These are phyloP conservation scores for Penicillium carneum DNA, from an alignment of 2,329 filamentous ascomycete species.

Conservation along the genomic window DNA sequence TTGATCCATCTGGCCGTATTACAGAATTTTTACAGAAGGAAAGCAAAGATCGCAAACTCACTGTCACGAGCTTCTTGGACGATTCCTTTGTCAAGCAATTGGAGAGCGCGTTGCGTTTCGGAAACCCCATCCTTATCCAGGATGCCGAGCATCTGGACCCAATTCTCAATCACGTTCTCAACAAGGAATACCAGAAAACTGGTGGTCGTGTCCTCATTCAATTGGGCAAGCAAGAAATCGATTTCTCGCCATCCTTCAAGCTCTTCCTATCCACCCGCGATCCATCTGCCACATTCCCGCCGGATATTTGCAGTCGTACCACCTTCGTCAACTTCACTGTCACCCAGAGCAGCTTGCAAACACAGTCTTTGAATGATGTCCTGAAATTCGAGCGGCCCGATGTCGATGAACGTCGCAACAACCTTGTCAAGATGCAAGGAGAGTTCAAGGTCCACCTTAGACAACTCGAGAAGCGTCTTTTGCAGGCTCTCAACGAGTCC, in stretches of 20 bases:
- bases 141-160: constrained; percentile 97
- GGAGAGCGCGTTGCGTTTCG: constrained; percentile 94
- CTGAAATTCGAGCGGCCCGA: constrained; percentile 97
- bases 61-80: constrained; percentile 96
- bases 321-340: constrained; percentile 99
- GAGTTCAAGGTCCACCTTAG: constrained; percentile 99
- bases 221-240: constrained; percentile 97
- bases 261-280: constrained; percentile 94
- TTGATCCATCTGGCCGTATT: constrained; percentile 92
- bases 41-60: constrained; percentile 89
- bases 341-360: constrained; percentile 97
- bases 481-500: constrained; percentile 96
- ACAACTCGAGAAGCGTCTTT: constrained; percentile 88
- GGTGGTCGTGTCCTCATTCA: constrained; percentile 97
- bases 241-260: constrained; percentile 96
- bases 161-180: constrained; percentile 96
- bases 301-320: constrained; percentile 95
- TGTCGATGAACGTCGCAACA: constrained; percentile 92
- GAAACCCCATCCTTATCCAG: constrained; percentile 97
- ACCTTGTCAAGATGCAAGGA: constrained; percentile 97
- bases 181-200: constrained; percentile 99
- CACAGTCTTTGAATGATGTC: constrained; percentile 95
- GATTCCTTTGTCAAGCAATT: constrained; percentile 98
- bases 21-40: constrained; percentile 95
- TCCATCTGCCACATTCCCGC: constrained; percentile 92